phyloP scores from a whole-genome alignment of 345 rosid species.

The Excoecaria cochinchinensis region DNA sequence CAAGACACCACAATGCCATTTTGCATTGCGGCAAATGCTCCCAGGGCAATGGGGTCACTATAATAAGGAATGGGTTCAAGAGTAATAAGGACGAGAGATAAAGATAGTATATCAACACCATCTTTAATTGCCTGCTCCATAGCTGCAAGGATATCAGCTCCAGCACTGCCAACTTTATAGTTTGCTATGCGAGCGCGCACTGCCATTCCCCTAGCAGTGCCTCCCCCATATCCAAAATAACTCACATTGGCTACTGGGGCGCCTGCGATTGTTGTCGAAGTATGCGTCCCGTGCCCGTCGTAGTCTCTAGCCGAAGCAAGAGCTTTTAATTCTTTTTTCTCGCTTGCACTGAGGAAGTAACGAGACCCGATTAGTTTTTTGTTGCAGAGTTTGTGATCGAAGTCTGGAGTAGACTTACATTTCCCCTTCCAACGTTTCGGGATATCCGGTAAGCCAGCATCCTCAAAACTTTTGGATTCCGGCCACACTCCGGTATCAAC shows the following conservation, averaged over 20 bases:
- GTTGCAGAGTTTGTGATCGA: no score
- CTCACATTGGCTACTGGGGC: slow-evolving; percentile 59
- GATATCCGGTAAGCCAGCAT: no score
- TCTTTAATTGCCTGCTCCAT: slow-evolving; percentile 69
- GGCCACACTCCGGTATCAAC: no score
- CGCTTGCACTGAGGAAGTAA: slow-evolving; percentile 54
- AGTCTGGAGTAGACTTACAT: no score
- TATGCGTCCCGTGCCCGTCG: slow-evolving; percentile 11
- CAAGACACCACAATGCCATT: slow-evolving; percentile 74
- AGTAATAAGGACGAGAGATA: slow-evolving; percentile 39
- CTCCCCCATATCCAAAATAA: slow-evolving; percentile 66
- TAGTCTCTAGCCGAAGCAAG: slow-evolving; percentile 59
- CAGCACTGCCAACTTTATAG: slow-evolving; percentile 82
- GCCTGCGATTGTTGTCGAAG: slow-evolving; percentile 79
- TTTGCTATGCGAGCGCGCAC: slow-evolving; percentile 71
- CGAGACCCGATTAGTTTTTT: no score
- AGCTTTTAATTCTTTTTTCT: slow-evolving; percentile 29
- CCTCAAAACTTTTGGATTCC: no score
- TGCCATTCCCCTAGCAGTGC: slow-evolving; percentile 20
- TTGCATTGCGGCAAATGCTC: slow-evolving; percentile 63
- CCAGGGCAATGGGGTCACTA: slow-evolving; percentile 60
- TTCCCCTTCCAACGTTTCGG: no score
- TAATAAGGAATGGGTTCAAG: slow-evolving; percentile 48
- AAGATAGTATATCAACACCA: slow-evolving; percentile 86
- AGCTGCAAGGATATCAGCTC: slow-evolving; percentile 76